Base-by-base conservation (phyloP, 2,329 filamentous ascomycete genomes). In the Aspergillus novofumigatus region DNA sequence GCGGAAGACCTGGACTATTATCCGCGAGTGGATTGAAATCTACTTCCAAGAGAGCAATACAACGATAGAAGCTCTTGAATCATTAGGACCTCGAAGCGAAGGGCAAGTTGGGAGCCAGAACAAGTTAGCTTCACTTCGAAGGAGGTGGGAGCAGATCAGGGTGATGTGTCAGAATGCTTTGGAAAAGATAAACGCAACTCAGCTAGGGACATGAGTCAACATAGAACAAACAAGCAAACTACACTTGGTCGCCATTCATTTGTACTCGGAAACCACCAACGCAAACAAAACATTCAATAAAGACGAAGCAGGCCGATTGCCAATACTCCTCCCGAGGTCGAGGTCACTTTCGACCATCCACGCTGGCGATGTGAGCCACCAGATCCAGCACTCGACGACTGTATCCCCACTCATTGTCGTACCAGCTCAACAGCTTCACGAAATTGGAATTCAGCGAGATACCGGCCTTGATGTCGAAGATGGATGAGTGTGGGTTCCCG, bases 61-160 rank as follows among this genome's bases (percentile, higher is more conserved):
- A 14, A 61, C 65, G 1, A 58, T 69, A 3, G 50, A 51, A 3
- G 51, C 47, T 32, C 44, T 68, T 49, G 29, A 55, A 25, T 6
- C 32, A 6, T 35, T 17, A 20, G 17, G n/a, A 41, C 5, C 26
- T 21, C 20, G 49, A 59, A 21, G 21, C 35, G 14, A 50, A 48
- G 52, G 52, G 23, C 45, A 56, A 32, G 54, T 52, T 4, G 45
- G 29, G 23, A 53, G 60, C 25, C 57, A 58, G 7, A 51, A 51
- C n/a, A 64, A 59, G 55, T 20, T 67, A 17, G 29, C 58, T 20
- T 49, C 59, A 48, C 49, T 72, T 35, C 29, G 67, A 11, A 59
- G 55, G 17, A 64, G 72, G 52, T 75, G 72, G 72, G 65, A 54
- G 32, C 72, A 74, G 57, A 72, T 75, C 29, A 56, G 52, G 56